Evolutionary conservation across 2,329 filamentous ascomycete genomes (phyloP).

Genomic region (Talaromyces amestolkiae): DNA sequence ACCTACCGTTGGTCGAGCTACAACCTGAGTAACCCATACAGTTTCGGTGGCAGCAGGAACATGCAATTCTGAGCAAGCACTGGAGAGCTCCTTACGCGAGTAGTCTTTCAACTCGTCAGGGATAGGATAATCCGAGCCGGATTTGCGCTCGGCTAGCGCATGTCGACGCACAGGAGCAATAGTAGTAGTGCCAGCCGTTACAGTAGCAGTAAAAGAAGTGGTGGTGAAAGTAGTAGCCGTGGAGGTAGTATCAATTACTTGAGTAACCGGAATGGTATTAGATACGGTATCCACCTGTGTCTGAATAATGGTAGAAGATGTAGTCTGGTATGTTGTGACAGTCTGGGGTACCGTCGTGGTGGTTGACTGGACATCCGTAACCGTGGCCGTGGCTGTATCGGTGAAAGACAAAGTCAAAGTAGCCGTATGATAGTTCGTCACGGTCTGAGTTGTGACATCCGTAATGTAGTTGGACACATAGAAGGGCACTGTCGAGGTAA

Average conservation of each 20-base stretch:
- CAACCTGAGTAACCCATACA: not conserved
- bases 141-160: not conserved
- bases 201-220: not conserved
- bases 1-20: not conserved
- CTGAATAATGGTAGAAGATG: not conserved
- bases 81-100: not conserved
- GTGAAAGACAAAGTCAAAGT: not conserved
- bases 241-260: not conserved
- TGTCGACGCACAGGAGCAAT: not conserved
- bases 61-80: not conserved
- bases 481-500: not conserved
- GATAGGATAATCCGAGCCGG: not conserved
- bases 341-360: not conserved
- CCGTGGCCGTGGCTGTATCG: not conserved
- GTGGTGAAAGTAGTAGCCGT: not conserved
- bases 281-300: not conserved
- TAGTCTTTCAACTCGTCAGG: not conserved
- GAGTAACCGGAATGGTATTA: not conserved
- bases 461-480: conserved; percentile 1
- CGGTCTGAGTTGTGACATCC: not conserved
- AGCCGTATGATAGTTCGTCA: not conserved
- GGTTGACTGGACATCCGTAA: not conserved
- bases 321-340: not conserved
- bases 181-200: not conserved
- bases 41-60: not conserved